Conservation (phyloP, 2,329 filamentous ascomycete species). For the Pseudocercospora fijiensis region DNA sequence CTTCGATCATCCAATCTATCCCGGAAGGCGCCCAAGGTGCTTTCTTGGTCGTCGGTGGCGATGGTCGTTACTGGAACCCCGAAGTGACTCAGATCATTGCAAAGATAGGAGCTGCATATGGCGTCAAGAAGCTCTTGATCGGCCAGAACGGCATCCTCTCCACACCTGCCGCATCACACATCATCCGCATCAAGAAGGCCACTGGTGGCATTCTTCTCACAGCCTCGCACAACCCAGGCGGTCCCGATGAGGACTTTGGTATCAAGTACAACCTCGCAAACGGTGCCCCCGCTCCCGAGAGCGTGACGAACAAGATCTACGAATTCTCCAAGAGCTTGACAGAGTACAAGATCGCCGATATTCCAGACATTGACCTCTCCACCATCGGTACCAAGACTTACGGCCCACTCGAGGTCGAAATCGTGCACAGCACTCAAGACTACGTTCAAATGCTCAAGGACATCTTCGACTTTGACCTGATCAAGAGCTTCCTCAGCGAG, state of each 20-base stretch:
- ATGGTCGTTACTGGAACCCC: conserved; percentile 95
- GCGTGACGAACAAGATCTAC: conserved; percentile 97
- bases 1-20: conserved; percentile 92
- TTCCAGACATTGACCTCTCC: conserved; percentile 80
- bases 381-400: conserved; percentile 82
- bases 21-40: conserved; percentile 86
- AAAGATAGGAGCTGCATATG: conserved; percentile 94
- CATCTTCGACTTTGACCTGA: conserved; percentile 96
- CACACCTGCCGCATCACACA: conserved; percentile 90
- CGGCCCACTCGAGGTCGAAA: conserved; percentile 85
- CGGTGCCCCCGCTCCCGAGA: conserved; percentile 91
- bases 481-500: conserved; percentile 85
- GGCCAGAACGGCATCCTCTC: conserved; percentile 95
- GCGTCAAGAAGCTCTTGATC: conserved; percentile 97
- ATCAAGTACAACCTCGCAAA: conserved; percentile 99
- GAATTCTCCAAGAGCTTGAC: conserved; percentile 84
- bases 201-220: conserved; percentile 96
- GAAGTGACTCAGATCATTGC: conserved; percentile 96
- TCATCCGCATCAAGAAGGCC: conserved; percentile 91
- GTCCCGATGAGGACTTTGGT: conserved; percentile 94
- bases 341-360: conserved; percentile 87
- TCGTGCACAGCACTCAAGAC: conserved; percentile 89
- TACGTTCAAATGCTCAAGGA: conserved; percentile 94
- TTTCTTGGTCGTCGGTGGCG: conserved; percentile 93
- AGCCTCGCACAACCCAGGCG: conserved; percentile 96